Evolutionary conservation across 1,284 basidiomycete genomes (phyloP).

Genomic region (Athelia sp.): DNA sequence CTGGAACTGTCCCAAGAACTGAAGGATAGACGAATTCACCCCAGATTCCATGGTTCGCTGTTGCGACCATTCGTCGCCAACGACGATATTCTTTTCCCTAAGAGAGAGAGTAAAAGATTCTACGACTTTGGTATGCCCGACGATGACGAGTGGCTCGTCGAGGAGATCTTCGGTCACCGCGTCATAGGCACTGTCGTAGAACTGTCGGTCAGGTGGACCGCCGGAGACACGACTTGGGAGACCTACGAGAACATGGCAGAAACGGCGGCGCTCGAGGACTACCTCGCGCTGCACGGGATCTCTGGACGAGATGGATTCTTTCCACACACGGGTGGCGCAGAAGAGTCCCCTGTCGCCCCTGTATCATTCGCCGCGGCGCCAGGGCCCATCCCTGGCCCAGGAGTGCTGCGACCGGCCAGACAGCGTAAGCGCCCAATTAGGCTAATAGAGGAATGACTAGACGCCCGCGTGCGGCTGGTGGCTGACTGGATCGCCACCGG

Average conservation of each 20-base stretch:
- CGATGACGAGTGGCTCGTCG: too few relatives aligned
- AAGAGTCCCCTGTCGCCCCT: too few relatives aligned
- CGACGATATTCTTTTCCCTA: constrained; percentile 5
- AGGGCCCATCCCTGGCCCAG: too few relatives aligned
- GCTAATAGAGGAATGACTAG: too few relatives aligned
- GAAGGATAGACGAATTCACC: constrained; percentile 15
- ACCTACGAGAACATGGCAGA: constrained; percentile 10
- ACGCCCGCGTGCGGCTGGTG: too few relatives aligned
- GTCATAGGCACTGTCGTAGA: constrained; percentile 10
- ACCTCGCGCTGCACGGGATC: constrained; percentile 16
- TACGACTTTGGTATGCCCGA: too few relatives aligned
- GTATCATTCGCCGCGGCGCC: too few relatives aligned
- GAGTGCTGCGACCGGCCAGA: too few relatives aligned
- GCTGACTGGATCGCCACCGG: too few relatives aligned
- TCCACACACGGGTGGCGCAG: too few relatives aligned
- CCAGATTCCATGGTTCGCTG: constrained; percentile 9
- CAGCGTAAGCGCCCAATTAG: too few relatives aligned
- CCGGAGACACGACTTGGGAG: constrained; percentile 12
- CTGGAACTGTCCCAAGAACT: constrained; percentile 22
- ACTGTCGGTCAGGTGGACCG: constrained; percentile 13
- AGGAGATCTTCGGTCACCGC: constrained; percentile 14
- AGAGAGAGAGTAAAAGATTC: too few relatives aligned
- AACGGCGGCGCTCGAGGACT: constrained; percentile 18
- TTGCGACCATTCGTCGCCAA: constrained; percentile 5
- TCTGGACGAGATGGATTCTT: background rate